Conservation (phyloP, 2,329 filamentous ascomycete species). For the Huntiella abstrusa region DNA sequence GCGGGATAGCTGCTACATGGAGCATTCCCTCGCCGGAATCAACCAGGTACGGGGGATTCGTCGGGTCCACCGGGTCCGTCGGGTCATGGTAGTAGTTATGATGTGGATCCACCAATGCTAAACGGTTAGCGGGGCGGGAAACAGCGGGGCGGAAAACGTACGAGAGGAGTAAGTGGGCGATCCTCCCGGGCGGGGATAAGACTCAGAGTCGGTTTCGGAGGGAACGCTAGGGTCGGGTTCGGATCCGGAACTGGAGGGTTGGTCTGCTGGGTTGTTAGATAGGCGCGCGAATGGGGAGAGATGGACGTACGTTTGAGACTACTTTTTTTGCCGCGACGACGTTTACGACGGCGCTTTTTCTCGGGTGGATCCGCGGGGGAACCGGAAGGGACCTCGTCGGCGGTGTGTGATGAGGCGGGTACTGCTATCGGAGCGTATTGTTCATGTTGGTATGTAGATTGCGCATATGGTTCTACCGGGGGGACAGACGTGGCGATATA, state of each 20-base stretch:
- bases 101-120: background rate
- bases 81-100: background rate
- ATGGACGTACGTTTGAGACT: background rate
- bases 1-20: background rate
- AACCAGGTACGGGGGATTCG: background rate
- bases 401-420: no score
- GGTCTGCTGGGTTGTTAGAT: no score
- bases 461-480: no score
- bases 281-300: background rate
- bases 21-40: slow-evolving; percentile 2
- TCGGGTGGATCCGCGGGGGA: background rate
- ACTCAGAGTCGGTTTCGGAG: slow-evolving; percentile 1
- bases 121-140: background rate
- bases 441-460: no score
- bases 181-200: background rate
- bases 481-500: no score
- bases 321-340: slow-evolving; percentile 6
- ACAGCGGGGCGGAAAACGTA: background rate
- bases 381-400: no score
- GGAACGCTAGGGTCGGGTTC: background rate
- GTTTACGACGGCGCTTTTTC: background rate
- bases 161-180: background rate
- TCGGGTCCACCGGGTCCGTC: background rate
- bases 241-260: no score
- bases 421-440: no score